Evolutionary conservation across 177 flowering plant genomes (phyloP), one percentile per base, ranked within the genome.

Genomic region (Tripterygium wilfordii): DNA sequence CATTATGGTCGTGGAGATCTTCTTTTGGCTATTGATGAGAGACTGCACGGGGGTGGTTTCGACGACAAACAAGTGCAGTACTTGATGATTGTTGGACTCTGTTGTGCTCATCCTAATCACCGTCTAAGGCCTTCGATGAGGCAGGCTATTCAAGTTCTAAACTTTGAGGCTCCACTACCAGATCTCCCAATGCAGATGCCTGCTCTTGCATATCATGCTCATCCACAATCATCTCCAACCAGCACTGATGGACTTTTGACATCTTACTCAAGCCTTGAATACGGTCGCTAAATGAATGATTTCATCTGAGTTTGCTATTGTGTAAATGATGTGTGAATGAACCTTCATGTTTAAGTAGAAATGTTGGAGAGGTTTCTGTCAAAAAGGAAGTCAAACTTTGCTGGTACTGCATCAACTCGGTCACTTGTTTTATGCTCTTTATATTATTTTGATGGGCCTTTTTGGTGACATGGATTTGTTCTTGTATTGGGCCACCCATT

Each of bases 51-150:
- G 20, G 18, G 2, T 18, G 62, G 42, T 0, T 55, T 40, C 22
- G 65, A 60, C 17, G 31, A 27, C 36, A 16, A 17, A 42, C 61
- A 65, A 20, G 29, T 43, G 2, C 54, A 51, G 38, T 37, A 62
- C n/a, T 26, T 61, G 48, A 51, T 66, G 58, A 24, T 32, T 18
- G 55, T 61, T 24, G 70, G 70, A 17, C 42, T 65, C 1, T 65
- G 61, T 61, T 65, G 64, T 27, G 51, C 53, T 22, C 64, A 59
- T 17, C 65, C 62, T 24, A 59, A 66, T 24, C 16, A 20, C 5
- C 51, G 8, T 33, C 15, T 48, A 6, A 41, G 70, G 47, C 66
- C 66, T 0, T 57, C 70, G 0, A 53, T 61, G 8, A 61, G 40
- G 24, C 62, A 66, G 20, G 62, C 41, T 2, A 47, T 61, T 16